Conservation (phyloP, 805 yeast genomes). For the Torulaspora franciscae region DNA sequence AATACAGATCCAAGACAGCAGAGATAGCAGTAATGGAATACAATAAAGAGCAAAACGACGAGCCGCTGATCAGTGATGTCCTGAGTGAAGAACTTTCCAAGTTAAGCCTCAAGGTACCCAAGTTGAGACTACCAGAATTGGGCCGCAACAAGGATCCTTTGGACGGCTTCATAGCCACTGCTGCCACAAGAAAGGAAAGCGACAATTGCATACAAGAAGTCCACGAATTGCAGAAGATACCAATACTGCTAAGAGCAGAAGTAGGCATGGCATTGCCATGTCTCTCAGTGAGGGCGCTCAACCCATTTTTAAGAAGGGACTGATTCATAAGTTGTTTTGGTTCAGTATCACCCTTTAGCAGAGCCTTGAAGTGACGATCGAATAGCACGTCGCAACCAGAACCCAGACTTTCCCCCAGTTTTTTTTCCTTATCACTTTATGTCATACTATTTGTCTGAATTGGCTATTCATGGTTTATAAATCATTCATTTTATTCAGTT, state of each 20-base stretch:
- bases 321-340: not conserved
- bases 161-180: conserved; percentile 52
- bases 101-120: conserved; percentile 50
- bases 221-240: conserved; percentile 69
- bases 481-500: not conserved
- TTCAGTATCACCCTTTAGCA: not conserved
- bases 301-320: conserved; percentile 57
- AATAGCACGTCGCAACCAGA: not conserved
- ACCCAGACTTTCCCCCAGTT: not conserved
- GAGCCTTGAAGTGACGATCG: not conserved
- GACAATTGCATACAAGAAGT: conserved; percentile 73
- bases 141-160: conserved; percentile 38
- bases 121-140: conserved; percentile 32
- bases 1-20: conserved; percentile 63
- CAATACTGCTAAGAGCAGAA: conserved; percentile 82
- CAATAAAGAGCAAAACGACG: conserved; percentile 28
- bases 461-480: conserved; percentile 3
- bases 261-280: conserved; percentile 96
- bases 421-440: not conserved
- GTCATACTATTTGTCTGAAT: not conserved
- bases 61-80: conserved; percentile 36
- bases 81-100: conserved; percentile 46
- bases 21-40: conserved; percentile 57
- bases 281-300: conserved; percentile 82
- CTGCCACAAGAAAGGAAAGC: conserved; percentile 57